Conservation (phyloP, 176 grass and related monocot genomes). For the Alloteropsis semialata region DNA sequence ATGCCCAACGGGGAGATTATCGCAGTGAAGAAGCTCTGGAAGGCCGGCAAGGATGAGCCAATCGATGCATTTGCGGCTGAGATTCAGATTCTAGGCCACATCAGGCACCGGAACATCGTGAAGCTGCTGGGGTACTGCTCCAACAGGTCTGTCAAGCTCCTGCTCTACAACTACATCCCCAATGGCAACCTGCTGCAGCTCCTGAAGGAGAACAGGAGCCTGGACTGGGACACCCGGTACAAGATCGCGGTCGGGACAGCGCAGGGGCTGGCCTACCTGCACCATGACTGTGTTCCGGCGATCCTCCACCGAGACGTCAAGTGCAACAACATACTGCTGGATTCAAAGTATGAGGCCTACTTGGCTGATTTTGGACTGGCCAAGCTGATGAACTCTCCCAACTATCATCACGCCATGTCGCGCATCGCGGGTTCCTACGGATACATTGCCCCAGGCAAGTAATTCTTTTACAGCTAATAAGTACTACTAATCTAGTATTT, state of each 20-base stretch:
- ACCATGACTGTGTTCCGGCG: constrained; percentile 80
- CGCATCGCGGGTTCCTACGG: constrained; percentile 86
- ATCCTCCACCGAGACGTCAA: constrained; percentile 96
- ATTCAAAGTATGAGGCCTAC: constrained; percentile 80
- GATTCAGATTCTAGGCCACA: constrained; percentile 94
- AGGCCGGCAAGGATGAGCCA: constrained; percentile 66
- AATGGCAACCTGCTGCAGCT: constrained; percentile 92
- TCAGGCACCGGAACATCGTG: constrained; percentile 96
- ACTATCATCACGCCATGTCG: constrained; percentile 85
- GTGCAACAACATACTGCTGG: constrained; percentile 93
- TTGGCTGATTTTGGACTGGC: constrained; percentile 96
- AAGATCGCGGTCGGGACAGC: constrained; percentile 77
- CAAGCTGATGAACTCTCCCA: constrained; percentile 96
- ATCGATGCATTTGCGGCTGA: constrained; percentile 63
- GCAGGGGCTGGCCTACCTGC: constrained; percentile 86
- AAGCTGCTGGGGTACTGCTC: constrained; percentile 93
- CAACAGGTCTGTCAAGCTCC: constrained; percentile 82
- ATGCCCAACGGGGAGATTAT: constrained; percentile 88
- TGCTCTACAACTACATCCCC: constrained; percentile 95
- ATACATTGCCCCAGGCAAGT: constrained; percentile 96
- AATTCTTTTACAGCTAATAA: neutral
- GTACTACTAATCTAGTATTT: no score
- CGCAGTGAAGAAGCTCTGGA: constrained; percentile 95
- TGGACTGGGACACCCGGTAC: constrained; percentile 93
- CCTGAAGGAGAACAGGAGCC: constrained; percentile 64